Conservation (phyloP, 163 green algal species). For the Prototheca wickerhamii region DNA sequence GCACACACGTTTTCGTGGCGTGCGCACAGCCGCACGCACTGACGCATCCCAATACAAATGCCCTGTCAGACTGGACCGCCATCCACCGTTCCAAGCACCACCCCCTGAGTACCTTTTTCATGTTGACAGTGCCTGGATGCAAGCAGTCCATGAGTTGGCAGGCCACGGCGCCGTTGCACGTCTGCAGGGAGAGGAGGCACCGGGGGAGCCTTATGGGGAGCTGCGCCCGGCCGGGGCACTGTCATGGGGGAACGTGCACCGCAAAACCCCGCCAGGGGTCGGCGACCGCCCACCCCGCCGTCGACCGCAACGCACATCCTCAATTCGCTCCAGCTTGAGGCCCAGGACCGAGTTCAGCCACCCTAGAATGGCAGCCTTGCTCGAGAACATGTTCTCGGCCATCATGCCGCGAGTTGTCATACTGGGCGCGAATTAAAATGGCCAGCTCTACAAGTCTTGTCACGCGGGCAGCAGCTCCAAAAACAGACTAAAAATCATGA, state of each 20-base stretch:
- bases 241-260: background rate
- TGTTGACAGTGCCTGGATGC: slow-evolving; percentile 68
- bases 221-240: background rate
- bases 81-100: background rate
- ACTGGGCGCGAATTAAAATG: background rate
- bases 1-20: background rate
- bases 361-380: slow-evolving; percentile 64
- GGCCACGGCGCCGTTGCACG: slow-evolving; percentile 72
- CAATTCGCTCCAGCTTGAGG: slow-evolving; percentile 81
- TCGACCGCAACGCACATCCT: too few species aligned
- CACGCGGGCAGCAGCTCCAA: too few species aligned
- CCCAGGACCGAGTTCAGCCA: slow-evolving; percentile 87
- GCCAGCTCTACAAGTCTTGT: too few species aligned
- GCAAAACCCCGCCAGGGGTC: slow-evolving; percentile 11
- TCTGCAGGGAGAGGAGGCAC: slow-evolving; percentile 35
- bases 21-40: background rate
- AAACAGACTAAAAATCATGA: too few species aligned
- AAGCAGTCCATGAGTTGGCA: slow-evolving; percentile 95
- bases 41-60: too few species aligned
- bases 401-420: slow-evolving; percentile 47
- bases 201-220: background rate
- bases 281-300: background rate
- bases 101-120: slow-evolving; percentile 68
- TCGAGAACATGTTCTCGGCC: slow-evolving; percentile 60
- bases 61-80: background rate